These are phyloP conservation scores for Sugiyamaella xylanicola DNA, from an alignment of 1,139 yeast species.

Conservation along the genomic window DNA sequence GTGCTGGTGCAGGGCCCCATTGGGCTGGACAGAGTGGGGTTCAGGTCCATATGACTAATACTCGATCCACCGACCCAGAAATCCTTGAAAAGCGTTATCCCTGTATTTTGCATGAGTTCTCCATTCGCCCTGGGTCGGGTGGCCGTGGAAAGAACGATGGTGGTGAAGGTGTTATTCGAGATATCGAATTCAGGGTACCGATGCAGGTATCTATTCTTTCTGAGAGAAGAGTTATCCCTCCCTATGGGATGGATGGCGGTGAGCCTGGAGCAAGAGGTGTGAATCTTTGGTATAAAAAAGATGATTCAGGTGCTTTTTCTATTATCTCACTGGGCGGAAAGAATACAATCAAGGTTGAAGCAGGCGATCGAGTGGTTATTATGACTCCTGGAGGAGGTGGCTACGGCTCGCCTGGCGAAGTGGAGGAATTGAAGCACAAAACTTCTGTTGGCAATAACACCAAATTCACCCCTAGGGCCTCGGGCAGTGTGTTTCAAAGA, in stretches of 20 bases:
- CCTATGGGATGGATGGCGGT: slow-evolving; percentile 66
- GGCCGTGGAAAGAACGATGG: slow-evolving; percentile 59
- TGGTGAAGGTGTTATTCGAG: slow-evolving; percentile 66
- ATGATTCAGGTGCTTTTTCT: slow-evolving; percentile 33
- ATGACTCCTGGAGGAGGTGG: slow-evolving; percentile 55
- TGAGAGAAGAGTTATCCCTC: slow-evolving; percentile 61
- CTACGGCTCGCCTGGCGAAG: slow-evolving; percentile 34
- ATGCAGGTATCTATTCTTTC: slow-evolving; percentile 61
- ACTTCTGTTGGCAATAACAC: neutral
- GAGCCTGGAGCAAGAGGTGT: slow-evolving; percentile 59
- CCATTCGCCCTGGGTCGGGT: slow-evolving; percentile 57
- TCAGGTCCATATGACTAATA: slow-evolving; percentile 72
- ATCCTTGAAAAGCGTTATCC: slow-evolving; percentile 69
- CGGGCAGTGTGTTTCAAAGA: slow-evolving; percentile 22
- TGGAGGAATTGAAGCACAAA: neutral
- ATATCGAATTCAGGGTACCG: slow-evolving; percentile 58
- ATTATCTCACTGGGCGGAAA: slow-evolving; percentile 58
- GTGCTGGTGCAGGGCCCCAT: slow-evolving; percentile 67
- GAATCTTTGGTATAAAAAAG: slow-evolving; percentile 53
- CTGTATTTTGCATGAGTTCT: slow-evolving; percentile 57
- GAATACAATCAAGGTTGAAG: slow-evolving; percentile 51
- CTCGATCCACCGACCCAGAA: slow-evolving; percentile 71
- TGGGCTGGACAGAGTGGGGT: slow-evolving; percentile 68
- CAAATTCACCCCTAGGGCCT: slow-evolving; percentile 20
- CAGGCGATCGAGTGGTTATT: slow-evolving; percentile 60